Conservation (phyloP, 345 rosid genomes). For the Litchi chinensis region DNA sequence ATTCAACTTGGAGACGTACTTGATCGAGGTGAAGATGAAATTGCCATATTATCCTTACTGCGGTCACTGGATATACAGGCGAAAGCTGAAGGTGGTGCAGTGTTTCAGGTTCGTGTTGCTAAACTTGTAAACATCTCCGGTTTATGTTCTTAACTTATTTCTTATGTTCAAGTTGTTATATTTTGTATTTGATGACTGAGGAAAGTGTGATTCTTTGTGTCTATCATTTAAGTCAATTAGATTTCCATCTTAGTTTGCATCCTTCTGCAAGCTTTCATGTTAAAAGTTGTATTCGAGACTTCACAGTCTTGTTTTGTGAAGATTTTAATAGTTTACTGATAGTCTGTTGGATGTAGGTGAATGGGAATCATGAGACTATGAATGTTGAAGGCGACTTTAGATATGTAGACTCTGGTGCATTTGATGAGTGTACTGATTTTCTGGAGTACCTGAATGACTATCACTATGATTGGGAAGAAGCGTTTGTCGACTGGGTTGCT, state of each 20-base stretch:
- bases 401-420: conserved; percentile 74
- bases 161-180: conserved; percentile 5
- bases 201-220: neutral
- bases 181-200: neutral
- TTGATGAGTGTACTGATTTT: conserved; percentile 77
- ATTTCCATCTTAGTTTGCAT: neutral
- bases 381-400: conserved; percentile 93
- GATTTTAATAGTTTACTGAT: neutral
- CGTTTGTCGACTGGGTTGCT: conserved; percentile 67
- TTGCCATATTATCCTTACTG: conserved; percentile 78
- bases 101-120: conserved; percentile 71
- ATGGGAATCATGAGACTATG: conserved; percentile 95
- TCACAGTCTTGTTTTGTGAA: neutral
- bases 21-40: conserved; percentile 89
- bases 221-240: neutral
- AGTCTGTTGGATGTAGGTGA: conserved; percentile 44
- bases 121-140: conserved; percentile 1
- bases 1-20: conserved; percentile 91
- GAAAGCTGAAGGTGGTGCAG: conserved; percentile 84
- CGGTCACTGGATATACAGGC: conserved; percentile 76
- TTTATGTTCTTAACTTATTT: neutral
- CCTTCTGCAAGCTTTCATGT: neutral
- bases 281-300: neutral
- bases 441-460: conserved; percentile 62
- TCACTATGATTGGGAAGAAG: conserved; percentile 65